Conservation (phyloP, 192 early-diverging fungal genomes). For the Cetraspora pellucida region DNA sequence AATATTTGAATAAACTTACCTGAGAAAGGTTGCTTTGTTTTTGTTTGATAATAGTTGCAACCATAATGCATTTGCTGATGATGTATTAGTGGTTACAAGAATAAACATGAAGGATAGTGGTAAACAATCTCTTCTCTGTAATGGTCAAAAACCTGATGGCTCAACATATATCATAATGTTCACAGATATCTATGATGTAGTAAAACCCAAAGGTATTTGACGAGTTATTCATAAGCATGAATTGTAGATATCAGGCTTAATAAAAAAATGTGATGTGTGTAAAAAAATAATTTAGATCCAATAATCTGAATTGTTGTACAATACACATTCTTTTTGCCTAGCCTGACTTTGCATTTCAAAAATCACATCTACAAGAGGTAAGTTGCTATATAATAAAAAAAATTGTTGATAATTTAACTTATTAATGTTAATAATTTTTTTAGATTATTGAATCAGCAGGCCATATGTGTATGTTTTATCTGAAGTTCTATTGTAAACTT, state of each 20-base stretch:
- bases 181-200: slow-evolving; percentile 23
- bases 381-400: not conserved
- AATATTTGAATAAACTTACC: slow-evolving; percentile 31
- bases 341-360: slow-evolving; percentile 29
- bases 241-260: slow-evolving; percentile 21
- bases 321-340: slow-evolving; percentile 26
- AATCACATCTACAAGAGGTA: slow-evolving; percentile 17
- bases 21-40: slow-evolving; percentile 30
- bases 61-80: slow-evolving; percentile 34
- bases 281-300: not conserved
- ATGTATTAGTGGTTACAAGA: slow-evolving; percentile 37
- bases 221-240: slow-evolving; percentile 28
- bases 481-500: slow-evolving; percentile 39
- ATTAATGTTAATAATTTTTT: not conserved
- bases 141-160: slow-evolving; percentile 6
- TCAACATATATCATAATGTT: slow-evolving; percentile 27
- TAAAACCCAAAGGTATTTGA: slow-evolving; percentile 39
- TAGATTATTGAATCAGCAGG: slow-evolving; percentile 26
- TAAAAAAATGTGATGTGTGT: not conserved
- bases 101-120: slow-evolving; percentile 36
- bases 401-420: not conserved
- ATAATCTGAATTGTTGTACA: slow-evolving; percentile 30
- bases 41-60: slow-evolving; percentile 38
- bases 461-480: slow-evolving; percentile 33
- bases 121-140: slow-evolving; percentile 25